Percentiles rank a stretch among this genome's conserved stretches.
Conservation (phyloP, 345 rosid species). For the Lenwebbia sp. region DNA sequence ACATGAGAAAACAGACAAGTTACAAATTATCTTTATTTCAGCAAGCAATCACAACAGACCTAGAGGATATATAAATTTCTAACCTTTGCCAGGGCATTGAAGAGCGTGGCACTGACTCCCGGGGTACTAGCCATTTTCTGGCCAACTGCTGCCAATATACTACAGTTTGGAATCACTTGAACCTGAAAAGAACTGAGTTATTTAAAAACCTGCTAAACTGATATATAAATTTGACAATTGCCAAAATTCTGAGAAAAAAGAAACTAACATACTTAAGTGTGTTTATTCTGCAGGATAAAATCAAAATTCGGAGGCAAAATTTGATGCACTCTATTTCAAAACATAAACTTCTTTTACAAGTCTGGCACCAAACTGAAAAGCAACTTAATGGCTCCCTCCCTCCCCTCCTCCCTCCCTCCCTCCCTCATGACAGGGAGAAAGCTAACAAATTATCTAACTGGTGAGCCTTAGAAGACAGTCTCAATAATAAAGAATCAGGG, state of each 20-base stretch:
- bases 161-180: conserved; percentile 73
- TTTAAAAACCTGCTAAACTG: not conserved
- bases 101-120: conserved; percentile 96
- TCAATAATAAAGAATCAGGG: not conserved
- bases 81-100: conserved; percentile 95
- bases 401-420: not conserved
- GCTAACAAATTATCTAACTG: not conserved
- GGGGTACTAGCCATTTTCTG: conserved; percentile 99
- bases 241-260: not conserved
- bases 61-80: not conserved
- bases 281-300: not conserved
- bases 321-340: not conserved
- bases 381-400: not conserved
- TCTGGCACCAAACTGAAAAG: not conserved
- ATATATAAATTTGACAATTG: not conserved
- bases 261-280: not conserved
- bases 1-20: not conserved
- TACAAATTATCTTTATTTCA: not conserved
- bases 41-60: not conserved
- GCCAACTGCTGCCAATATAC: conserved; percentile 95
- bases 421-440: not conserved
- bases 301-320: not conserved
- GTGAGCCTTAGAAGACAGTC: not conserved
- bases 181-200: conserved; percentile 37
- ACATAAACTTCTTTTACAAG: not conserved